phyloP scores from a whole-genome alignment of 2,329 filamentous ascomycete species.

The Trichoderma sp. region DNA sequence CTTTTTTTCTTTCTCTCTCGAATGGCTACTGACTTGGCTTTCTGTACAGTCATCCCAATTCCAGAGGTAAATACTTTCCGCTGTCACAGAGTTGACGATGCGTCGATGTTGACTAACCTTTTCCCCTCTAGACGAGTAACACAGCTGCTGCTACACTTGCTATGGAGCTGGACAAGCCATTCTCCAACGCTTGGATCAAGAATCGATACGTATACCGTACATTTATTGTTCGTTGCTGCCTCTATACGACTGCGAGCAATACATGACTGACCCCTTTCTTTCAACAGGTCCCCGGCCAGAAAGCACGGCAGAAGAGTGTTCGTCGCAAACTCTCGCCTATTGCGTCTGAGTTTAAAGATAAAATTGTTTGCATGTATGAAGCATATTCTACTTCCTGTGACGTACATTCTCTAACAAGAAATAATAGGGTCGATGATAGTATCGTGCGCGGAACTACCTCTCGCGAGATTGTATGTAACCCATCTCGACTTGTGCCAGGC shows the following conservation, averaged over 20 bases:
- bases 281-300: conserved; percentile 51
- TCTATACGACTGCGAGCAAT: background rate
- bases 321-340: conserved; percentile 89
- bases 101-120: background rate
- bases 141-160: conserved; percentile 77
- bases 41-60: conserved; percentile 70
- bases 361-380: conserved; percentile 75
- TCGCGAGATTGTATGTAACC: conserved; percentile 30
- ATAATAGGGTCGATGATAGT: background rate
- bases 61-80: conserved; percentile 39
- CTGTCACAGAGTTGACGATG: background rate
- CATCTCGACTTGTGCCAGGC: background rate
- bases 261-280: background rate
- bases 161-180: conserved; percentile 73
- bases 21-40: background rate
- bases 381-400: background rate
- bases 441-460: conserved; percentile 39
- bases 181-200: conserved; percentile 82
- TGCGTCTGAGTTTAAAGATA: conserved; percentile 77
- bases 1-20: background rate
- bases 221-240: background rate
- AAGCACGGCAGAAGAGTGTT: conserved; percentile 78
- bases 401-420: background rate
- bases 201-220: conserved; percentile 63
- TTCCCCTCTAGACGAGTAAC: conserved; percentile 67